phyloP scores from a whole-genome alignment of 345 rosid species.

The Hibiscus mutabilis region DNA sequence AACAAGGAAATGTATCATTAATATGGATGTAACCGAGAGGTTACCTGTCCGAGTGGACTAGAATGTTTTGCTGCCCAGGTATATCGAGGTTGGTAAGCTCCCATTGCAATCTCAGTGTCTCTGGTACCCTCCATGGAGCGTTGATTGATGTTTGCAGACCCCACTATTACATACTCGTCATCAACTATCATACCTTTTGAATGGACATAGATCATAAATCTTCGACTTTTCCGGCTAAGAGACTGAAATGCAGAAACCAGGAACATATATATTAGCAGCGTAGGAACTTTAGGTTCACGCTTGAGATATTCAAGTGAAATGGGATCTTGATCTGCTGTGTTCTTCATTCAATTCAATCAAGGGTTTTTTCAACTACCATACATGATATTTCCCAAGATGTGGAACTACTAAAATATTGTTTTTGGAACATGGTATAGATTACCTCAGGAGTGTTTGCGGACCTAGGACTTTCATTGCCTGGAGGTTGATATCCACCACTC shows the following conservation, averaged over 20 bases:
- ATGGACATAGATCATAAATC: slow-evolving; percentile 96
- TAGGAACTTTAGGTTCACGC: neutral
- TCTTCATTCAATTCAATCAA: neutral
- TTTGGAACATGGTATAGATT: slow-evolving; percentile 15
- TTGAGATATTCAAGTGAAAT: neutral
- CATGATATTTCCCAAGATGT: neutral
- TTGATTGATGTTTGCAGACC: slow-evolving; percentile 97
- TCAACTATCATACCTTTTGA: slow-evolving; percentile 97
- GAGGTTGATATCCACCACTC: slow-evolving; percentile 17
- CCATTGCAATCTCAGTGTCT: slow-evolving; percentile 98
- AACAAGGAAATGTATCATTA: neutral
- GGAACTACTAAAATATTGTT: neutral
- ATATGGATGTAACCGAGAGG: neutral
- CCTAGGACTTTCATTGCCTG: slow-evolving; percentile 30
- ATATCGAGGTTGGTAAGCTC: slow-evolving; percentile 90
- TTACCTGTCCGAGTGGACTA: slow-evolving; percentile 82
- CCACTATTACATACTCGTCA: slow-evolving; percentile 79
- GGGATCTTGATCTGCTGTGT: neutral
- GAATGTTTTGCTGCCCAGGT: slow-evolving; percentile 65
- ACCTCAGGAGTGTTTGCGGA: slow-evolving; percentile 65
- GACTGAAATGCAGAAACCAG: slow-evolving; percentile 34
- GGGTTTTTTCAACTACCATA: too few relatives aligned
- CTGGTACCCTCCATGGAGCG: slow-evolving; percentile 97
- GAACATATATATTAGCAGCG: neutral
- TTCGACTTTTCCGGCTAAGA: slow-evolving; percentile 47